Percentiles rank a stretch among this genome's conserved stretches.
Evolutionary conservation across 2,329 filamentous ascomycete genomes (phyloP).

Genomic region (Berkeleyomyces basicola): DNA sequence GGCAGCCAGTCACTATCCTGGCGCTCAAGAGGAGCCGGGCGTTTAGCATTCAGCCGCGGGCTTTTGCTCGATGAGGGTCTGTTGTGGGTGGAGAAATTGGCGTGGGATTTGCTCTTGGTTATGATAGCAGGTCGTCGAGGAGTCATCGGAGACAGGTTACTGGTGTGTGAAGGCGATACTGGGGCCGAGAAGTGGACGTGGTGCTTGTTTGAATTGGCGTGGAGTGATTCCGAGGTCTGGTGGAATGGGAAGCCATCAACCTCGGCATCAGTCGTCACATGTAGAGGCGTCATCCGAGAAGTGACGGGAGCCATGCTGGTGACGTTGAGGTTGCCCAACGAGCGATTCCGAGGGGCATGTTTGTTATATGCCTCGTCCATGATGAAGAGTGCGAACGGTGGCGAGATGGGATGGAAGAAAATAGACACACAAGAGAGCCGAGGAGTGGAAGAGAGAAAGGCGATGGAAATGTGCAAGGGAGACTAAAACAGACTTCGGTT

Average conservation of each 20-base stretch:
- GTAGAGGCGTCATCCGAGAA: conserved; percentile 40
- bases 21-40: conserved; percentile 20
- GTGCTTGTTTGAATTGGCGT: conserved; percentile 27
- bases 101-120: conserved; percentile 45
- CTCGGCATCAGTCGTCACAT: conserved; percentile 18
- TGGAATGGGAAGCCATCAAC: conserved; percentile 6
- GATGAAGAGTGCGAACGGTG: conserved; percentile 9
- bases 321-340: conserved; percentile 40
- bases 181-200: conserved; percentile 27
- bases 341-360: conserved; percentile 41
- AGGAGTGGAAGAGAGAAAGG: neutral
- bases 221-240: conserved; percentile 18
- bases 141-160: conserved; percentile 25
- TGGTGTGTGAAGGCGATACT: conserved; percentile 32
- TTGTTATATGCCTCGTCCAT: conserved; percentile 48
- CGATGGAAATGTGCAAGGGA: neutral
- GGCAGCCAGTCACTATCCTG: conserved; percentile 49
- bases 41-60: conserved; percentile 15
- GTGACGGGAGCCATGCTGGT: conserved; percentile 47
- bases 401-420: neutral
- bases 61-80: neutral
- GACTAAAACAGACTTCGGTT: neutral
- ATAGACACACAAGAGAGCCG: neutral
- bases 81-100: conserved; percentile 28
- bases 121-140: conserved; percentile 21